Evolutionary conservation across 2,329 filamentous ascomycete genomes (phyloP).

Genomic region (Westerdykella ornata): DNA sequence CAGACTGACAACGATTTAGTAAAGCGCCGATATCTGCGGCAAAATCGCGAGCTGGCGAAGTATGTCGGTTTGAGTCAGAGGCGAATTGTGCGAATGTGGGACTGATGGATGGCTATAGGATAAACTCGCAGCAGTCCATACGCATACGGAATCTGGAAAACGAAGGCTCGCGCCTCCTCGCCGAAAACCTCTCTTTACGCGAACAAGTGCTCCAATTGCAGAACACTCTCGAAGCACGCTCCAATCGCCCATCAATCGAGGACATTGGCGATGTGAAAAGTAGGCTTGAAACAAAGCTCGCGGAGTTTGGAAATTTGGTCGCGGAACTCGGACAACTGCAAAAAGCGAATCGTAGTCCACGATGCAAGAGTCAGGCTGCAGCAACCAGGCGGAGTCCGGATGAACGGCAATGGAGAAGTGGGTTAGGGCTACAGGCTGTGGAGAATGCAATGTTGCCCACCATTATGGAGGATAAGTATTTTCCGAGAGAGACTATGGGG

Average conservation of each 20-base stretch:
- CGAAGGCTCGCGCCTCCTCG: slow-evolving; percentile 65
- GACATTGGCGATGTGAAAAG: slow-evolving; percentile 63
- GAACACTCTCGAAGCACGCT: slow-evolving; percentile 58
- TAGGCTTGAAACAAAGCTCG: slow-evolving; percentile 64
- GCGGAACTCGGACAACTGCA: slow-evolving; percentile 52
- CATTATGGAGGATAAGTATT: slow-evolving; percentile 64
- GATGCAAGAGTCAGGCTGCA: slow-evolving; percentile 46
- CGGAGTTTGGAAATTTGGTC: slow-evolving; percentile 62
- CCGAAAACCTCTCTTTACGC: slow-evolving; percentile 70
- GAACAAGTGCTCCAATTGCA: slow-evolving; percentile 64
- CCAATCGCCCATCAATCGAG: slow-evolving; percentile 54
- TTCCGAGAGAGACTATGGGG: slow-evolving; percentile 62
- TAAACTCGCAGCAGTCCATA: slow-evolving; percentile 69
- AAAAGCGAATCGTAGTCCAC: slow-evolving; percentile 12
- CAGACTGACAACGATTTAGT: slow-evolving; percentile 44
- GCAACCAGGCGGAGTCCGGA: slow-evolving; percentile 45
- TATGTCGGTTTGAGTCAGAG: slow-evolving; percentile 14
- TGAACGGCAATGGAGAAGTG: slow-evolving; percentile 52
- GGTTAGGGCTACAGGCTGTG: slow-evolving; percentile 29
- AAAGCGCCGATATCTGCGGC: slow-evolving; percentile 69
- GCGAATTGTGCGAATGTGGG: background rate
- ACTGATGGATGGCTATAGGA: slow-evolving; percentile 39
- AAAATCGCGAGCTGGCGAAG: slow-evolving; percentile 75
- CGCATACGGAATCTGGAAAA: slow-evolving; percentile 71
- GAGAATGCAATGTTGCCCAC: slow-evolving; percentile 56